These are phyloP conservation scores for Diaporthe aspalathi DNA, from an alignment of 2,329 filamentous ascomycete genomes.

Conservation along the genomic window DNA sequence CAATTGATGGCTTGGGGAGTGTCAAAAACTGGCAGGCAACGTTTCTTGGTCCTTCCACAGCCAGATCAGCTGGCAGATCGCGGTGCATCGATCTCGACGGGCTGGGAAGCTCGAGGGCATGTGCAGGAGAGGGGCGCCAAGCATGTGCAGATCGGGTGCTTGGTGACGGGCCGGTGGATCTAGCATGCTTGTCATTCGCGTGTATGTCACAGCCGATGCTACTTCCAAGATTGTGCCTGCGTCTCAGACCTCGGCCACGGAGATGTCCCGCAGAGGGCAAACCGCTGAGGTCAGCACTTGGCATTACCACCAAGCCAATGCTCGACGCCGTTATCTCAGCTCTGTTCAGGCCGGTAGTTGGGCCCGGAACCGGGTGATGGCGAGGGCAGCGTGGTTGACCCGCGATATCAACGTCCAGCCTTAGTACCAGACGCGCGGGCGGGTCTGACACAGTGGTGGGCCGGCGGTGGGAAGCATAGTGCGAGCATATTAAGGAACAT, in stretches of 20 bases:
- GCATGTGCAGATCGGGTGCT: conserved; percentile 23
- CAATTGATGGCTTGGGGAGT: background rate
- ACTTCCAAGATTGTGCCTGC: background rate
- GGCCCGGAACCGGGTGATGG: background rate
- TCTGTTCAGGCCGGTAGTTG: background rate
- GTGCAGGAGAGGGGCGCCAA: conserved; percentile 18
- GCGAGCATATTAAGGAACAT: conserved; percentile 24
- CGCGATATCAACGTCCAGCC: background rate
- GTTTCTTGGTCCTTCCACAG: background rate
- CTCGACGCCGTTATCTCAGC: background rate
- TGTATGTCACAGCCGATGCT: conserved; percentile 3
- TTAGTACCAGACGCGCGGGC: conserved; percentile 8
- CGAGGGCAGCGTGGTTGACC: background rate
- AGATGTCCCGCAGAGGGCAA: background rate
- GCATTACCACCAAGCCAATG: background rate
- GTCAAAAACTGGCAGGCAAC: background rate
- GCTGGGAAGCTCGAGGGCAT: background rate
- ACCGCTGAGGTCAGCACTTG: background rate
- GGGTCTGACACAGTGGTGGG: conserved; percentile 13
- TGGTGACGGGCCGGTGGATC: conserved; percentile 22
- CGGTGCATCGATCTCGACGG: background rate
- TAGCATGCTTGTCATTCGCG: conserved; percentile 17
- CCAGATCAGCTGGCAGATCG: conserved; percentile 14
- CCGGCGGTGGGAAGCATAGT: conserved; percentile 3
- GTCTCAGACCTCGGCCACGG: conserved; percentile 4